Evolutionary conservation across 2,329 filamentous ascomycete species (phyloP), one percentile per base, ranked within the genome.

Genomic region (Aspergillus ochraceoroseus): DNA sequence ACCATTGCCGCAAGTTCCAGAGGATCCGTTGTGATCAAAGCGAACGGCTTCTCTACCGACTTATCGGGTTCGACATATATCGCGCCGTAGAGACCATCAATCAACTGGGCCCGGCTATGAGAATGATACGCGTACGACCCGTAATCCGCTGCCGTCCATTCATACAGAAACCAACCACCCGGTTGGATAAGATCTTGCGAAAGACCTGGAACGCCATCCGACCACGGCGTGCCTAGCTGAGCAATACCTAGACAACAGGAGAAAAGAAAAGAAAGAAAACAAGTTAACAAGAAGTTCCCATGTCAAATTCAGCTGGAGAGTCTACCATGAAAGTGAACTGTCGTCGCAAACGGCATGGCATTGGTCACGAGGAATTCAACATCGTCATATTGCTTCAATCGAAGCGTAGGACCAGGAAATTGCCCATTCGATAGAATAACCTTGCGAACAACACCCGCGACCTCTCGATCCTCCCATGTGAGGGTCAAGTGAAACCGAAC

Each of bases 71-170:
- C 43, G 12, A 82, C 74, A 7, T 74, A 53, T 1, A 82, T 72
- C 2, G 77, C 61, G 0, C 78, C 79, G 35, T 73, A 77, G 7
- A 79, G 60, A 0, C 80, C 80, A 49, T 83, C 79, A 42, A 78
- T 72, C 9, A 82, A 66, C 45, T 80, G 77, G 1, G 70, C 70
- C 1, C 65, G 61, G 15, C 68, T 66, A 51, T 82, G 79, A 0
- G 75, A 70, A 58, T 82, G 79, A 48, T 82, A 82, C 67, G 74
- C 80, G 58, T 76, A 79, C 28, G 70, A 72, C 2, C 79, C 79
- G 49, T 76, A 72, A 39, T 77, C 70, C 0, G 65, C 67, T 0
- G 77, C 77, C n/a, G 62, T 69, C 65, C 74, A 82, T 20, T 62
- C 64, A 52, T 82, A 77, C 0, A 66, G 63, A 49, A 74, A 82